Conservation (phyloP, 1,139 yeast species). For the Meyerozyma sp. region DNA sequence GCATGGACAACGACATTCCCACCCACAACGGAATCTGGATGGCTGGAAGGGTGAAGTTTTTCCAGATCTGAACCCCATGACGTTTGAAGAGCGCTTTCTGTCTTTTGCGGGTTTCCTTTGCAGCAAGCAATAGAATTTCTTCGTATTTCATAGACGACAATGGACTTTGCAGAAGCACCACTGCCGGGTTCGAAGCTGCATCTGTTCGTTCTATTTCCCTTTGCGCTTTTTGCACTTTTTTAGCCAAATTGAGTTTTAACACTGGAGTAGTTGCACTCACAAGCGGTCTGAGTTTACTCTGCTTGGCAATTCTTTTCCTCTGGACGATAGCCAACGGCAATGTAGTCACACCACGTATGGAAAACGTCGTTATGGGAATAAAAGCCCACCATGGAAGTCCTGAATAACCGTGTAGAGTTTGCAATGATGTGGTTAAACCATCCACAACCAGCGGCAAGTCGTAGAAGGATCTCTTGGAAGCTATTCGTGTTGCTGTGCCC, state of each 20-base stretch:
- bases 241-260: conserved; percentile 64
- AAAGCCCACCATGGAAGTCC: conserved; percentile 82
- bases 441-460: conserved; percentile 14
- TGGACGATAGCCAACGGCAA: conserved; percentile 75
- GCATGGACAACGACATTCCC: conserved; percentile 65
- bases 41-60: conserved; percentile 65
- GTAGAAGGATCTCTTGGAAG: neutral
- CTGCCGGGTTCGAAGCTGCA: neutral
- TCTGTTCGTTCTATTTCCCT: neutral
- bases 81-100: conserved; percentile 64
- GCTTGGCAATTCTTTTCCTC: conserved; percentile 63
- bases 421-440: conserved; percentile 38
- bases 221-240: conserved; percentile 38
- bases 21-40: conserved; percentile 91
- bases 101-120: conserved; percentile 72
- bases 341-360: conserved; percentile 61
- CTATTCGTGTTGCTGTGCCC: neutral
- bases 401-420: conserved; percentile 44
- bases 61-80: conserved; percentile 74
- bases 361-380: conserved; percentile 69
- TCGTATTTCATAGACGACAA: conserved; percentile 61
- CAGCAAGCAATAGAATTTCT: conserved; percentile 65
- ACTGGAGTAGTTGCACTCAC: conserved; percentile 74
- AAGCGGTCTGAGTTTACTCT: conserved; percentile 63
- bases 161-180: conserved; percentile 8